A percentile compares a stretch with the other conserved stretches of the same genome.
These are phyloP conservation scores for Lagenidium giganteum DNA, from an alignment of 352 stramenopile genomes.

Conservation along the genomic window DNA sequence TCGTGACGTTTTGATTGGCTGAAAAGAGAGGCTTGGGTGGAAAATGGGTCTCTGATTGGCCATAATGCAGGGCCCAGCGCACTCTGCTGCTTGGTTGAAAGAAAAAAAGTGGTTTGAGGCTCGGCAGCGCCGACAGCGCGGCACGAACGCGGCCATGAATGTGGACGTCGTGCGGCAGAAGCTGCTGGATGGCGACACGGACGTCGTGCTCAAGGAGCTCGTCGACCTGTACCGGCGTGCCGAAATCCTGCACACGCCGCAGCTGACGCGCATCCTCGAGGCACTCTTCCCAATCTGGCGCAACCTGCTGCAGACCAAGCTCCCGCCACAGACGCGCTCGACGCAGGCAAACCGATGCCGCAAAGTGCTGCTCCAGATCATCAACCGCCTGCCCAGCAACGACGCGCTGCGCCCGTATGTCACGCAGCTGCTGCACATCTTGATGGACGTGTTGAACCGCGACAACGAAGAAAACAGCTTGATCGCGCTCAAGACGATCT, in stretches of 20 bases:
- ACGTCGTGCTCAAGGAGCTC: slow-evolving; percentile 79
- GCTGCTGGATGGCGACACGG: slow-evolving; percentile 71
- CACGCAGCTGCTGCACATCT: slow-evolving; percentile 85
- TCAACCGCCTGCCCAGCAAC: slow-evolving; percentile 94
- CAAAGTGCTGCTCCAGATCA: slow-evolving; percentile 92
- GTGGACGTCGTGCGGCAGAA: slow-evolving; percentile 84
- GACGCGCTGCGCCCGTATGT: slow-evolving; percentile 94
- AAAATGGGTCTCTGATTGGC: slow-evolving; percentile 3
- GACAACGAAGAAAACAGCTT: slow-evolving; percentile 98
- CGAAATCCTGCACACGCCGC: slow-evolving; percentile 85
- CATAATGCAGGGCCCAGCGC: not conserved
- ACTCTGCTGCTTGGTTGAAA: slow-evolving; percentile 3
- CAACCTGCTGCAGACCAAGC: slow-evolving; percentile 68
- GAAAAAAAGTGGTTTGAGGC: no score
- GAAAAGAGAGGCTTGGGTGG: slow-evolving; percentile 4
- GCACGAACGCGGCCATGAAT: slow-evolving; percentile 50
- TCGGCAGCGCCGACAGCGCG: slow-evolving; percentile 22
- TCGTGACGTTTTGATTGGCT: slow-evolving; percentile 8
- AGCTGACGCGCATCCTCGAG: slow-evolving; percentile 90
- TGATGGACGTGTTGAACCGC: slow-evolving; percentile 91
- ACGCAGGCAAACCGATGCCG: slow-evolving; percentile 86
- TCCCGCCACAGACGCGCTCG: slow-evolving; percentile 68
- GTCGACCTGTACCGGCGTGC: slow-evolving; percentile 82
- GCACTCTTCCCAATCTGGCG: slow-evolving; percentile 89
- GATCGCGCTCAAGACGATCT: slow-evolving; percentile 93